phyloP scores from a whole-genome alignment of 73 alveolate genomes.

The Paramecium tetraurelia region DNA sequence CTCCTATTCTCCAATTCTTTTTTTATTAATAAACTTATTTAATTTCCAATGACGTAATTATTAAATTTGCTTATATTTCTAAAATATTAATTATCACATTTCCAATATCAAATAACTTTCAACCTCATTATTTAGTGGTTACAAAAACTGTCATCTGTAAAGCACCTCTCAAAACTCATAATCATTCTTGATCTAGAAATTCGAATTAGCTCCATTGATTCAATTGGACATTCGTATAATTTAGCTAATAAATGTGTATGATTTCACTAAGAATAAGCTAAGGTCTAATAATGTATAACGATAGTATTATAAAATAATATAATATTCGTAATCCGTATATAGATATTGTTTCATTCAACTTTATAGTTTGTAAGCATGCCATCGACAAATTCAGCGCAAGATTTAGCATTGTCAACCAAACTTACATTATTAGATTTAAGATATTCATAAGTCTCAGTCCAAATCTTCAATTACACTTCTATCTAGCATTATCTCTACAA shows the following conservation, averaged over 20 bases:
- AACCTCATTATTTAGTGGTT: background rate
- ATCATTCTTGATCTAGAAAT: background rate
- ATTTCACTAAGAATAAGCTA: background rate
- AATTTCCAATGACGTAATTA: background rate
- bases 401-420: background rate
- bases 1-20: background rate
- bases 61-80: background rate
- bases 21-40: background rate
- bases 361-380: constrained; percentile 25
- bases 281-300: too few relatives aligned
- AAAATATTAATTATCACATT: background rate
- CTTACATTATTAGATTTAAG: background rate
- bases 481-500: background rate
- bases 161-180: too few relatives aligned
- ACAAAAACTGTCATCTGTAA: background rate
- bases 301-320: too few relatives aligned
- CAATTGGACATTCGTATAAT: background rate
- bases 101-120: background rate
- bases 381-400: constrained; percentile 18
- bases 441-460: constrained; percentile 19
- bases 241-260: background rate
- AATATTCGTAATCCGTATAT: background rate
- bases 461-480: background rate
- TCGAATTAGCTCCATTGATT: background rate
- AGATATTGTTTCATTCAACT: background rate